phyloP scores from a whole-genome alignment of 2,329 filamentous ascomycete genomes.

The Lizonia empirigonia region DNA sequence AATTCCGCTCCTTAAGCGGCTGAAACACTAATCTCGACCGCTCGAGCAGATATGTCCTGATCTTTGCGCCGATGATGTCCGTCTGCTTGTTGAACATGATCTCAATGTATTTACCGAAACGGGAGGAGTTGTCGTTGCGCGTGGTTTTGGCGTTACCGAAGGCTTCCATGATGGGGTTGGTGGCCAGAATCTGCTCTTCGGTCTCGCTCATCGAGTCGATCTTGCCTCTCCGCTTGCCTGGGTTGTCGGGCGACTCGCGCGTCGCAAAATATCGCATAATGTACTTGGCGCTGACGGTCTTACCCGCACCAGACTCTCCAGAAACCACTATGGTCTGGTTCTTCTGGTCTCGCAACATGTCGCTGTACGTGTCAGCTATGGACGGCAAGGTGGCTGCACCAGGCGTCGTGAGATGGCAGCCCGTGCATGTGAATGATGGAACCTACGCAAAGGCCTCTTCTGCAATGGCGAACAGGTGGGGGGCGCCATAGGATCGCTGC shows the following conservation, averaged over 20 bases:
- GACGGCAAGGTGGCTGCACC: neutral
- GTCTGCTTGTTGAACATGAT: slow-evolving; percentile 97
- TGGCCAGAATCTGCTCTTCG: slow-evolving; percentile 96
- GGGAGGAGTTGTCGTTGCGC: slow-evolving; percentile 97
- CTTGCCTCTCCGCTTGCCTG: slow-evolving; percentile 77
- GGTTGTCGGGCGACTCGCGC: slow-evolving; percentile 88
- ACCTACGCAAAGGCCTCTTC: slow-evolving; percentile 96
- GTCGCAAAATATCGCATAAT: slow-evolving; percentile 99
- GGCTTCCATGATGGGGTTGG: slow-evolving; percentile 99
- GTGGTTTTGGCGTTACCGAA: slow-evolving; percentile 99
- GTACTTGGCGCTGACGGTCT: slow-evolving; percentile 99
- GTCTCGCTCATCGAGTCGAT: slow-evolving; percentile 90
- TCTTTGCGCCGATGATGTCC: slow-evolving; percentile 97
- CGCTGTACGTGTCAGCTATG: slow-evolving; percentile 58
- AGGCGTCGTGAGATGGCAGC: neutral
- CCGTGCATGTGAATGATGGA: neutral
- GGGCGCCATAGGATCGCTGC: slow-evolving; percentile 93
- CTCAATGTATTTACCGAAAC: slow-evolving; percentile 99
- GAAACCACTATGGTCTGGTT: slow-evolving; percentile 99
- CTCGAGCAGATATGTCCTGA: slow-evolving; percentile 93
- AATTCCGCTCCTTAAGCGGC: slow-evolving; percentile 95
- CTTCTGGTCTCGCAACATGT: slow-evolving; percentile 94
- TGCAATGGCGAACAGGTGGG: slow-evolving; percentile 97
- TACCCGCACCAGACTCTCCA: slow-evolving; percentile 96
- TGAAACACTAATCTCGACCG: slow-evolving; percentile 96